Conservation (phyloP, 2,329 filamentous ascomycete genomes). For the Penicillium sp. region DNA sequence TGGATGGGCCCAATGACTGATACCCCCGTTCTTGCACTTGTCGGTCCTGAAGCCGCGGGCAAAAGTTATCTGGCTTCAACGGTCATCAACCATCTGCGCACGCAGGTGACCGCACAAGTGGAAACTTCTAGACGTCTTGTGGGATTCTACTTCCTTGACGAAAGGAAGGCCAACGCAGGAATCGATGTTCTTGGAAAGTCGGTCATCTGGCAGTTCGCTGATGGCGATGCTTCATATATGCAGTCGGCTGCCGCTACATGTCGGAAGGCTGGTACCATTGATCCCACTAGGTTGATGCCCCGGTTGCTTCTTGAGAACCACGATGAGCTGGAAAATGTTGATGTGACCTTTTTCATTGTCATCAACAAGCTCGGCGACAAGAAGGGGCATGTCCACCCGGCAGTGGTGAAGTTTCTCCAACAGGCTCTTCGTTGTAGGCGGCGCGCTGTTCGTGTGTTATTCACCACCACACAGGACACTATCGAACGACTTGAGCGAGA, state of each 20-base stretch:
- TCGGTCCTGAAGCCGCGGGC: conserved; percentile 4
- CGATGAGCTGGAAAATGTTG: neutral
- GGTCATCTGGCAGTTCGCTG: conserved; percentile 9
- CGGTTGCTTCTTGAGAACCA: conserved; percentile 1
- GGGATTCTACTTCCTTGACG: conserved; percentile 5
- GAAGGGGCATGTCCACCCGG: neutral
- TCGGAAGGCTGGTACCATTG: neutral
- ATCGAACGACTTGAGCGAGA: neutral
- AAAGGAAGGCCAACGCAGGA: neutral
- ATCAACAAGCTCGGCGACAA: conserved; percentile 7
- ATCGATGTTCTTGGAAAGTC: conserved; percentile 7
- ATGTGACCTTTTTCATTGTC: conserved; percentile 9
- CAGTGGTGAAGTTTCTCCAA: conserved; percentile 1
- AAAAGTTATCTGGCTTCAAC: conserved; percentile 9
- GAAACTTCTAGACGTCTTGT: conserved; percentile 1
- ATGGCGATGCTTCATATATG: conserved; percentile 8
- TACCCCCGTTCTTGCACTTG: conserved; percentile 2
- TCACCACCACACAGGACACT: conserved; percentile 1
- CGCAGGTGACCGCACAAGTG: neutral
- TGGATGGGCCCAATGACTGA: neutral
- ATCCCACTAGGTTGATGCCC: conserved; percentile 2
- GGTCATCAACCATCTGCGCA: conserved; percentile 3
- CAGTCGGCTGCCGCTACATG: conserved; percentile 5
- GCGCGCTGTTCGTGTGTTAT: conserved; percentile 1
- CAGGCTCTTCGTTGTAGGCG: neutral